A percentile compares a stretch with the other conserved stretches of the same genome.
phyloP scores from a whole-genome alignment of 108 stramenopile species.

The Aurantiochytrium sp. region DNA sequence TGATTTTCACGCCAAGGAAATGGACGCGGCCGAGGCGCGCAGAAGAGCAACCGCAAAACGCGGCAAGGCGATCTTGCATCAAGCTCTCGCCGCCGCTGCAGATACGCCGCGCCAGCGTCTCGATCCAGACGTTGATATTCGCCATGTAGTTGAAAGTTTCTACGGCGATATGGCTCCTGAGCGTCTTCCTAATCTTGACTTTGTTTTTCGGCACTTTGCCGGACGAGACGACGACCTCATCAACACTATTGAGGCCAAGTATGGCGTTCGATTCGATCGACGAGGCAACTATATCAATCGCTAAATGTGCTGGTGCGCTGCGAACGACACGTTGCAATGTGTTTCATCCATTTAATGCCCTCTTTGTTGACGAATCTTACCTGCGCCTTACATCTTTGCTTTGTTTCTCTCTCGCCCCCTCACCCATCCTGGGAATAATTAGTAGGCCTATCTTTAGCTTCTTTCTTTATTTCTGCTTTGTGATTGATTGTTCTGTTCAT shows the following conservation, averaged over 20 bases:
- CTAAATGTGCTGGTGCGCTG: background rate
- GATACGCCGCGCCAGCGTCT: background rate
- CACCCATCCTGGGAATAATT: no score
- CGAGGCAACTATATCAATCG: background rate
- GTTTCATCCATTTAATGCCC: no score
- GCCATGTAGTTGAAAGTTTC: background rate
- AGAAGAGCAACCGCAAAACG: background rate
- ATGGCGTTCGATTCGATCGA: background rate
- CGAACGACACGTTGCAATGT: background rate
- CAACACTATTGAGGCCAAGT: conserved; percentile 6
- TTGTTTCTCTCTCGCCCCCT: no score
- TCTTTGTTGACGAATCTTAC: no score
- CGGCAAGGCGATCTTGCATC: background rate
- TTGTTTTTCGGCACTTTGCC: background rate
- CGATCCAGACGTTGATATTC: background rate
- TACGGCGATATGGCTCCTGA: background rate
- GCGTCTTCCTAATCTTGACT: background rate
- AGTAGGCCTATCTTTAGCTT: background rate
- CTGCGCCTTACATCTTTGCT: no score
- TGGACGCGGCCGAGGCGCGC: background rate
- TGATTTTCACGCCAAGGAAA: background rate
- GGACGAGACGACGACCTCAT: conserved; percentile 1
- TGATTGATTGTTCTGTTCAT: background rate
- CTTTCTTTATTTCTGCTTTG: background rate
- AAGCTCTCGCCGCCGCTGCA: background rate